Evolutionary conservation across 345 rosid genomes (phyloP).

Genomic region (Iberis pinnata): DNA sequence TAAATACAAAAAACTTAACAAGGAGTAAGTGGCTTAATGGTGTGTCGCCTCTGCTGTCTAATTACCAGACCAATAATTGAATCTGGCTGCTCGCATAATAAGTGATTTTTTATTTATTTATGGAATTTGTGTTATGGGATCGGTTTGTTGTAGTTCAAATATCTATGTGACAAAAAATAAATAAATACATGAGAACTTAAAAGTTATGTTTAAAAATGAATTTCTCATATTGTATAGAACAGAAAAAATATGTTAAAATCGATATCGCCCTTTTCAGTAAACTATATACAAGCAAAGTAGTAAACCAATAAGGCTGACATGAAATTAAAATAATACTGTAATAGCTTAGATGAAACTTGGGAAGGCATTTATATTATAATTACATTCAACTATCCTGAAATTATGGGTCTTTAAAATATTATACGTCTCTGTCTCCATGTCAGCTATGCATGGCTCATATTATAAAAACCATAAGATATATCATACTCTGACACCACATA

Average conservation of each 20-base stretch:
- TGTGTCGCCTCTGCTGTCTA: no score
- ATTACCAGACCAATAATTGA: no score
- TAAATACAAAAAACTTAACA: no score
- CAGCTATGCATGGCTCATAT: slow-evolving; percentile 27
- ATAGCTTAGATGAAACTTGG: slow-evolving; percentile 17
- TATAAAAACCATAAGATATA: slow-evolving; percentile 13
- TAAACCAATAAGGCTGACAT: slow-evolving; percentile 22
- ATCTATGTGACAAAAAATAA: no score
- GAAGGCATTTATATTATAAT: slow-evolving; percentile 3
- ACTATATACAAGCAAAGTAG: no score
- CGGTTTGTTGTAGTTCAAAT: no score
- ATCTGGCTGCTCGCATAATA: no score
- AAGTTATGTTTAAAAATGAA: background rate
- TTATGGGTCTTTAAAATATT: slow-evolving; percentile 29
- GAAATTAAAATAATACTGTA: slow-evolving; percentile 1
- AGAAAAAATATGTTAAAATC: background rate
- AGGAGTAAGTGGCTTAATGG: no score
- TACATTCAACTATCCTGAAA: slow-evolving; percentile 24
- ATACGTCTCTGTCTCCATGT: slow-evolving; percentile 31
- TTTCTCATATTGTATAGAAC: background rate
- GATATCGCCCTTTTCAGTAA: slow-evolving; percentile 1
- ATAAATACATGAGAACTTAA: no score
- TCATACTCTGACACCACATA: slow-evolving; percentile 21
- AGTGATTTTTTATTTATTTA: no score
- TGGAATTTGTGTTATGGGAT: no score